Conservation (phyloP, 2,329 filamentous ascomycete genomes). For the Alternaria conjuncta region DNA sequence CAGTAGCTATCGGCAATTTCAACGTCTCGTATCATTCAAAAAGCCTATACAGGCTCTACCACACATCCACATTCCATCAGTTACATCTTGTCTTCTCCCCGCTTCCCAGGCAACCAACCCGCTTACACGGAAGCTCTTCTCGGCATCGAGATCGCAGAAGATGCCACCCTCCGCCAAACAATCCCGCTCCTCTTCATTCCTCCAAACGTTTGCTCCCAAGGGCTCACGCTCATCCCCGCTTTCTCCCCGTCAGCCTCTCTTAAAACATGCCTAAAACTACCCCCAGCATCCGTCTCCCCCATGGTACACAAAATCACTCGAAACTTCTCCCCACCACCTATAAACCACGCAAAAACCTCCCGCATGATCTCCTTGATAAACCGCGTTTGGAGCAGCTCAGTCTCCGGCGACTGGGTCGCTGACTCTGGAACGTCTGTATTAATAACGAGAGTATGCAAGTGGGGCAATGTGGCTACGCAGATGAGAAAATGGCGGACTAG, state of each 20-base stretch:
- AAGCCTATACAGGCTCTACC: neutral
- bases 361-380: neutral
- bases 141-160: neutral
- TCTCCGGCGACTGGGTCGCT: neutral
- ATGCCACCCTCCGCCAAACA: neutral
- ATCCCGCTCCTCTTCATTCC: neutral
- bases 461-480: neutral
- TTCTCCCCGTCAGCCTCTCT: neutral
- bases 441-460: neutral
- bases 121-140: neutral
- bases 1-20: neutral
- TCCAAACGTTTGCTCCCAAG: neutral
- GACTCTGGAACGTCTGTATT: neutral
- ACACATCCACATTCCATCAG: neutral
- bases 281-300: neutral
- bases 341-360: neutral
- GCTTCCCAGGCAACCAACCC: neutral
- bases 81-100: neutral
- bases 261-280: neutral
- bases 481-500: neutral
- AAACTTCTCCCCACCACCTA: no score
- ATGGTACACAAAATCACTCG: neutral
- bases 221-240: neutral
- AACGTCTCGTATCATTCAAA: neutral
- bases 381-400: neutral